Percentiles rank a stretch among this genome's conserved stretches.
Evolutionary conservation across 331 rosid species (phyloP).

Genomic region (Rhamnella rubrinervis): DNA sequence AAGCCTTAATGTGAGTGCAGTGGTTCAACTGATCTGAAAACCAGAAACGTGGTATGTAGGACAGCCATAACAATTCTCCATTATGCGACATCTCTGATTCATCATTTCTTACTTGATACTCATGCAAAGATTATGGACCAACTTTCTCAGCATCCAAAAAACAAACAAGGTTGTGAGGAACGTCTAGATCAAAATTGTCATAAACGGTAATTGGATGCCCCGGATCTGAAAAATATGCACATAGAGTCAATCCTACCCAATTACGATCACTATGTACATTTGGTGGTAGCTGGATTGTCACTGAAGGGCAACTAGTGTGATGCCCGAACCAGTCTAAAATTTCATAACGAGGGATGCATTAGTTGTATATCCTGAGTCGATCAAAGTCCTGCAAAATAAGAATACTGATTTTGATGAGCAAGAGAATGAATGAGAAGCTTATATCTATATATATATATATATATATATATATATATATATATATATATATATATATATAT

Average conservation of each 20-base stretch:
- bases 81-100: conserved; percentile 5
- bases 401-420: background rate
- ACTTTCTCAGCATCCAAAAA: conserved; percentile 7
- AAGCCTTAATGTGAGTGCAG: background rate
- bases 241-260: conserved; percentile 19
- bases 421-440: too few relatives aligned
- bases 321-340: background rate
- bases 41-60: conserved; percentile 10
- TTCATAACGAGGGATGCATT: background rate
- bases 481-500: too few relatives aligned
- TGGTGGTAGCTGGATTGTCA: conserved; percentile 1
- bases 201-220: background rate
- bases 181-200: background rate
- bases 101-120: conserved; percentile 8
- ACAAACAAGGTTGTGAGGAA: conserved; percentile 8
- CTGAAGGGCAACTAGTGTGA: background rate
- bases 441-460: too few relatives aligned
- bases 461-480: too few relatives aligned
- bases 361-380: background rate
- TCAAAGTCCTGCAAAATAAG: background rate
- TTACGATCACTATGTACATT: background rate
- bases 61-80: conserved; percentile 19
- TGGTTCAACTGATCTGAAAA: conserved; percentile 6
- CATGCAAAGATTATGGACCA: background rate
- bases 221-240: conserved; percentile 12